phyloP scores from a whole-genome alignment of 225 moss, liverwort and hornwort species.

The Straminergon stramineum region DNA sequence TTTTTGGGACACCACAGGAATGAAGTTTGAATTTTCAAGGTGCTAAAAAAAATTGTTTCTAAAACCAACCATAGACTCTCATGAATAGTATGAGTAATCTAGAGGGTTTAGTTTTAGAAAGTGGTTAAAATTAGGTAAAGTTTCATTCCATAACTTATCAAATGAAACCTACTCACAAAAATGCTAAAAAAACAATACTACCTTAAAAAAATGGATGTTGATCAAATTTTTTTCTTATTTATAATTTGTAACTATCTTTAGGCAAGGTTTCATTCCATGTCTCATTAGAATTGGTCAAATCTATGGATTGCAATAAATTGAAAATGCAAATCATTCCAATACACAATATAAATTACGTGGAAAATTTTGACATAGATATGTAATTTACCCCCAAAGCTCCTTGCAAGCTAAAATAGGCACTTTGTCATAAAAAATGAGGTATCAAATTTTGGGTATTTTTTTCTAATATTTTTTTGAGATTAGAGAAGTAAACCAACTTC shows the following conservation, averaged over 20 bases:
- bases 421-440: rapidly evolving
- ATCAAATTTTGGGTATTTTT: too few species aligned
- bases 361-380: background rate
- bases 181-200: too few species aligned
- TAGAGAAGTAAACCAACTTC: rapidly evolving
- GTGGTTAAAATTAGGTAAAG: background rate
- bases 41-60: background rate
- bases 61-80: rapidly evolving
- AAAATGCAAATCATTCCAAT: background rate
- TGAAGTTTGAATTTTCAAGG: background rate
- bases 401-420: background rate
- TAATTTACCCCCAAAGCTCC: background rate
- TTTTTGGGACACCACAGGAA: background rate
- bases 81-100: background rate
- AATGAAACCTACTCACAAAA: too few species aligned
- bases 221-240: too few species aligned
- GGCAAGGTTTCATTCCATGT: background rate
- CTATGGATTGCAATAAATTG: rapidly evolving
- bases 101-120: background rate
- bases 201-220: too few species aligned
- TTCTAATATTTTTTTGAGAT: too few species aligned
- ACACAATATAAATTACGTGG: background rate
- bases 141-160: too few species aligned
- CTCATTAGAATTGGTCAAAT: background rate
- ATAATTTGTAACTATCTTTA: too few species aligned